A percentile compares a stretch with the other conserved stretches of the same genome.
These are phyloP conservation scores for Plasmodium yoelii DNA, from an alignment of 169 alveolate genomes.

Conservation along the genomic window DNA sequence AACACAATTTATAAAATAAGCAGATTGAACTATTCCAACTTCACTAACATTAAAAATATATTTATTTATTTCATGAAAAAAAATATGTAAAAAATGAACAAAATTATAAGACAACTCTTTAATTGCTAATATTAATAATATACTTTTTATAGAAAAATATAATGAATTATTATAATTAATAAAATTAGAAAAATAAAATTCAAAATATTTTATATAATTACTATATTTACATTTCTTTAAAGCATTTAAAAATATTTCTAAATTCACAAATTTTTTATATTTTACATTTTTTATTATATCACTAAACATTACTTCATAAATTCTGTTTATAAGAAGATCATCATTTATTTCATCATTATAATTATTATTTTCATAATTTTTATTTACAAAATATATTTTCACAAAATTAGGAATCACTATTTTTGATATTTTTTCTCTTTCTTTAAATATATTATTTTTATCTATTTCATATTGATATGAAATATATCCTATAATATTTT, in stretches of 20 bases:
- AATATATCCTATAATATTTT: slow-evolving; percentile 37
- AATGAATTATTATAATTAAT: slow-evolving; percentile 9
- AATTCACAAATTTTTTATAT: slow-evolving; percentile 46
- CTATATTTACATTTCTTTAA: neutral
- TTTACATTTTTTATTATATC: slow-evolving; percentile 39
- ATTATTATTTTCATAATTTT: neutral
- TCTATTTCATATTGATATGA: slow-evolving; percentile 43
- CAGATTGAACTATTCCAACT: slow-evolving; percentile 52
- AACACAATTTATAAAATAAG: slow-evolving; percentile 40
- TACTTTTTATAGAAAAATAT: slow-evolving; percentile 40
- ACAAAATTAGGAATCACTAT: slow-evolving; percentile 48
- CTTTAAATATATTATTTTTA: slow-evolving; percentile 10
- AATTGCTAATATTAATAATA: slow-evolving; percentile 33
- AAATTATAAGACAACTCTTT: slow-evolving; percentile 44
- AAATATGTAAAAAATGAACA: slow-evolving; percentile 8
- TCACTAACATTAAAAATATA: neutral
- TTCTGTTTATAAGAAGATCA: neutral
- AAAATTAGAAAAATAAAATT: slow-evolving; percentile 17
- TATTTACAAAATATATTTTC: slow-evolving; percentile 40
- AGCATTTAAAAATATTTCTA: slow-evolving; percentile 16
- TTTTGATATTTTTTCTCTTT: neutral
- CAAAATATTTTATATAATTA: slow-evolving; percentile 28
- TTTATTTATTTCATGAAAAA: slow-evolving; percentile 33
- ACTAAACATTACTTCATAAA: slow-evolving; percentile 40
- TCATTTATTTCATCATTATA: slow-evolving; percentile 5